A percentile compares a stretch with the other conserved stretches of the same genome.
Conservation (phyloP, 371 early-diverging fungal genomes). For the Mucor ambiguus region DNA sequence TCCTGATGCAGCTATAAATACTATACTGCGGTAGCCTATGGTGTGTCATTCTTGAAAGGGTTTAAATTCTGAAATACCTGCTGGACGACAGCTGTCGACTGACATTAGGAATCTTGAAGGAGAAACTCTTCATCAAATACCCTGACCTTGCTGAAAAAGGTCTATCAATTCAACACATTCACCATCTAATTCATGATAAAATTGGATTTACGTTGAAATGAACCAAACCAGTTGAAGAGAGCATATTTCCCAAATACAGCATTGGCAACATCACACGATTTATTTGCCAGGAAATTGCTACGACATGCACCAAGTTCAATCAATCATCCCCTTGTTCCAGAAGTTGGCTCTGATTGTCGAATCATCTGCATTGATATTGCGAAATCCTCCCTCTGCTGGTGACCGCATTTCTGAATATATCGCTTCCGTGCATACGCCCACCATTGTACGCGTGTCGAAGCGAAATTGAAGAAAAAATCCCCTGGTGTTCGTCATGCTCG, state of each 20-base stretch:
- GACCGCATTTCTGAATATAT: background rate
- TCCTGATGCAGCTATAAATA: no score
- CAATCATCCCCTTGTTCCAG: conserved; percentile 1
- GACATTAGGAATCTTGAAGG: no score
- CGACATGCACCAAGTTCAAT: background rate
- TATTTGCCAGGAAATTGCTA: background rate
- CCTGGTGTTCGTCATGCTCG: background rate
- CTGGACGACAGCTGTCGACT: no score
- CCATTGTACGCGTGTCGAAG: background rate
- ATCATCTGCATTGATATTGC: conserved; percentile 4
- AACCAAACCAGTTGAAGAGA: no score
- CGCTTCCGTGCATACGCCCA: conserved; percentile 1
- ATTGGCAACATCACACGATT: background rate
- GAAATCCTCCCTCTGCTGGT: background rate
- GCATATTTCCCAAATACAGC: background rate
- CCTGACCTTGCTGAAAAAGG: no score
- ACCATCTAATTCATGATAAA: no score
- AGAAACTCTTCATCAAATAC: no score
- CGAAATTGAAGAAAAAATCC: conserved; percentile 1
- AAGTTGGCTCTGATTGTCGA: background rate
- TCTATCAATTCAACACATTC: no score
- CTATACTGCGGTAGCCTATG: no score
- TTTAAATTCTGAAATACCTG: no score
- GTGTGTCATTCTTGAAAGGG: no score
- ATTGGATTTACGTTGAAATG: no score